A percentile compares a stretch with the other conserved stretches of the same genome.
These are phyloP conservation scores for Schrenkiella parvula DNA, from an alignment of 345 rosid species.

Conservation along the genomic window DNA sequence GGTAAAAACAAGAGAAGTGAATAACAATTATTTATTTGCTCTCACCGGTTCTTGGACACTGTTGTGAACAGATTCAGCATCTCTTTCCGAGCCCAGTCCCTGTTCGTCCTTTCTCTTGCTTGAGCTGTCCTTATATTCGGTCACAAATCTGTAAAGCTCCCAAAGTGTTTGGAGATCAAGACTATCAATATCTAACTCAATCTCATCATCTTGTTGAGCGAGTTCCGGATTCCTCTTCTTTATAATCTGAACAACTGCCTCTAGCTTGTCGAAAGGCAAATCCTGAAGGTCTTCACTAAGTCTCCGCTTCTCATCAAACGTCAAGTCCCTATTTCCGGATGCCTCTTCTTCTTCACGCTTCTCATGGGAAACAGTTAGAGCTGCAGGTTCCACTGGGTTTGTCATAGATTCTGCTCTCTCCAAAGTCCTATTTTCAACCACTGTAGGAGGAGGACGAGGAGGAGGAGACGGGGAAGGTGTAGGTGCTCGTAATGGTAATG, in stretches of 20 bases:
- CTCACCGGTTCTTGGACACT: conserved; percentile 45
- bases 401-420: conserved; percentile 48
- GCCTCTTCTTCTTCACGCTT: conserved; percentile 40
- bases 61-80: conserved; percentile 36
- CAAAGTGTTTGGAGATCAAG: conserved; percentile 81
- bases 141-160: conserved; percentile 74
- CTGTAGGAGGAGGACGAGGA: conserved; percentile 8
- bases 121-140: conserved; percentile 40
- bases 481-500: conserved; percentile 26
- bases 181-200: conserved; percentile 84
- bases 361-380: conserved; percentile 26
- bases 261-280: conserved; percentile 77
- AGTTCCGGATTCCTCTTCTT: conserved; percentile 71
- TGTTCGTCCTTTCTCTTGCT: conserved; percentile 45
- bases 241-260: conserved; percentile 71
- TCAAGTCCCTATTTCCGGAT: conserved; percentile 54
- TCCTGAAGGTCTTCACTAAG: conserved; percentile 65
- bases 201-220: conserved; percentile 75
- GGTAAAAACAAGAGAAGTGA: conserved; percentile 7
- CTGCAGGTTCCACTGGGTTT: conserved; percentile 36
- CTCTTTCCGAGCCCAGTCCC: conserved; percentile 31
- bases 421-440: conserved; percentile 29
- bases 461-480: conserved; percentile 20
- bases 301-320: conserved; percentile 76
- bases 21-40: background rate